Base-by-base conservation (phyloP, 2,329 filamentous ascomycete species). In the Penicillium italicum region DNA sequence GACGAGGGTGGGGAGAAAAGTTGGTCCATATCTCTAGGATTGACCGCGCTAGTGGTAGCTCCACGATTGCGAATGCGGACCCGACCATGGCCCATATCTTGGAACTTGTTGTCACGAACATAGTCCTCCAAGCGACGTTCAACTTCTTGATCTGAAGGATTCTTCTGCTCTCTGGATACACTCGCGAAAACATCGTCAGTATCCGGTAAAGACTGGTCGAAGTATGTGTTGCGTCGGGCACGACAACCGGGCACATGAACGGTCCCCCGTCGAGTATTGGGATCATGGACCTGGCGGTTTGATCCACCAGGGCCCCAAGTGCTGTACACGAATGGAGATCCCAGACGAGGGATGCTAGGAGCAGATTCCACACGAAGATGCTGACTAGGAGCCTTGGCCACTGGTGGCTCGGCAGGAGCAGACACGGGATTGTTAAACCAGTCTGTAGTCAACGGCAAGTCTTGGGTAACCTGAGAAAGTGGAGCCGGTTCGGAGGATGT, bases 41-140 rank as follows among this genome's bases (percentile, higher is more conserved):
- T 77, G 56, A 83, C 79, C 50, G 83, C 81, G 47, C 83, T 81
- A 24, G 82, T 77, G 44, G 83, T 86, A 63, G 84, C 85, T 52
- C 84, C 84, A 41, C 85, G 81, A 62, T 80, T 84, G 38, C 84
- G 80, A 33, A 84, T 79, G 26, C 85, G 81, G 11, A 85, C 78
- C 30, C 82, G 80, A 53, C 81, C 80, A 61, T 82, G 78, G 50
- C 80, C 79, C 10, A 76, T 75, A 56, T 83, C 79, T 28, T 69
- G 69, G 24, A 72, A 56, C 55, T 72, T 73, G 44, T 72, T 69
- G 37, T 71, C 66, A 20, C 68, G 69, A 34, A 71, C 58, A 36
- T 76, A 63, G 26, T 84, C 79, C 55, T 83, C 80, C 42, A 83
- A 70, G 56, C 79, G 79, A 55, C 80, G 77, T 38, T 80, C 76